Base-by-base conservation (phyloP, 2,329 filamentous ascomycete genomes). In the Diaporthe citriasiana region DNA sequence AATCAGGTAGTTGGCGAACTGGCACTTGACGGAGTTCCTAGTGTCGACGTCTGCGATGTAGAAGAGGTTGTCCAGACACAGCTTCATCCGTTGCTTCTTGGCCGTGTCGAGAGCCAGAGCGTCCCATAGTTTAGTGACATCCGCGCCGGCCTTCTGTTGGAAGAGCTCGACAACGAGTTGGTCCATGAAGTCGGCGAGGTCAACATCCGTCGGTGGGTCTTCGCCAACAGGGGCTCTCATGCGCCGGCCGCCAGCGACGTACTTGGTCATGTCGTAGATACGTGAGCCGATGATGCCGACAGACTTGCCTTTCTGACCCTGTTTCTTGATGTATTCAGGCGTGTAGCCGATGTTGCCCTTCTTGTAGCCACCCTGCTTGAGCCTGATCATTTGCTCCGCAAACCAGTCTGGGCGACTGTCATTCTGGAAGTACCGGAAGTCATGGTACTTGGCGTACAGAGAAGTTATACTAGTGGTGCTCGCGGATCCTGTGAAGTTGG, bases 1-100 rank as follows among this genome's bases (percentile, higher is more conserved):
- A 27, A 98, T 89, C 77, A 99, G 91, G 83, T 98, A 99, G 74
- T 93, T 92, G 35, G 97, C 92, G 80, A 99, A 98, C 76, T 93
- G 87, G 85, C 97, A 99, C 75, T 91, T 91, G 0, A 91, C 84
- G 1, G 96, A 98, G 84, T 94, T 95, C 86, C 97, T 90, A 2
- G 96, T 98, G 81, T 99, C 97, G 4, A 98, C 87, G 76, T 97
- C 93, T 40, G 95, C 97, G 30, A 98, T 91, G 80, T 97, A 98
- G 86, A 98, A 99, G 50, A 99, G 88, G 78, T 98, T 97, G 84
- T 98, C 92, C 70, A 99, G 88, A 80, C 97, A 99, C 1, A 91
- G 86, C 81, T 92, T 87, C 94, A 97, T 97, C 45, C 92, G 88
- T 27, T 82, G 79, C 78, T 92, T 93, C 77, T 90, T 80, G 0